phyloP scores from a whole-genome alignment of 2,329 filamentous ascomycete genomes.

The Calonectria fujianensis region DNA sequence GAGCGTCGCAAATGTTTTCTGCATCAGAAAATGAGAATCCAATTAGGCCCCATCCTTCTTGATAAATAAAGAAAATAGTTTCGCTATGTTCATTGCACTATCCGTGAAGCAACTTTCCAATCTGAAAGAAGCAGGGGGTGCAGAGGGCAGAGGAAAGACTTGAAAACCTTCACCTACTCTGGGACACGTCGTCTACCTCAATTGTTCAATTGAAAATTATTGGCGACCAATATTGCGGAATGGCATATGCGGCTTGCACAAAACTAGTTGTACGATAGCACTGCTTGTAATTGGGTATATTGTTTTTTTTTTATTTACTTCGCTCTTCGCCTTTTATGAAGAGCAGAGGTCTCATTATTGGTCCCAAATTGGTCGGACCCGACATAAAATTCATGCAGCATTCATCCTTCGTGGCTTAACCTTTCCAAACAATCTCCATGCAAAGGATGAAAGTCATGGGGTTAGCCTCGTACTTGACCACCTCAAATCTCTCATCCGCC shows the following conservation, averaged over 20 bases:
- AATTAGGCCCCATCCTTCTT: too few species aligned
- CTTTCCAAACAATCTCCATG: slow-evolving; percentile 13
- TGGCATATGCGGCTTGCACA: not conserved
- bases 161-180: too few species aligned
- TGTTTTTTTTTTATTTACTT: not conserved
- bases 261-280: not conserved
- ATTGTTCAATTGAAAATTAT: too few species aligned
- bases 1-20: too few species aligned
- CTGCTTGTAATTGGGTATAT: not conserved
- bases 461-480: slow-evolving; percentile 10
- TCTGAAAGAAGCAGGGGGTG: too few species aligned
- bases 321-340: not conserved
- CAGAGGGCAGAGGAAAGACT: too few species aligned
- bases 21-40: too few species aligned
- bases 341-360: not conserved
- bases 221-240: not conserved
- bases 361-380: not conserved
- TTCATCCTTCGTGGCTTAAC: not conserved
- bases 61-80: too few species aligned
- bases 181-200: too few species aligned
- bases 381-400: not conserved
- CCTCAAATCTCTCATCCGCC: slow-evolving; percentile 61
- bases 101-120: too few species aligned
- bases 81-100: too few species aligned
- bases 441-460: slow-evolving; percentile 13